Evolutionary conservation across 1,139 yeast species (phyloP).

Genomic region (Yamadazyma buinensis): DNA sequence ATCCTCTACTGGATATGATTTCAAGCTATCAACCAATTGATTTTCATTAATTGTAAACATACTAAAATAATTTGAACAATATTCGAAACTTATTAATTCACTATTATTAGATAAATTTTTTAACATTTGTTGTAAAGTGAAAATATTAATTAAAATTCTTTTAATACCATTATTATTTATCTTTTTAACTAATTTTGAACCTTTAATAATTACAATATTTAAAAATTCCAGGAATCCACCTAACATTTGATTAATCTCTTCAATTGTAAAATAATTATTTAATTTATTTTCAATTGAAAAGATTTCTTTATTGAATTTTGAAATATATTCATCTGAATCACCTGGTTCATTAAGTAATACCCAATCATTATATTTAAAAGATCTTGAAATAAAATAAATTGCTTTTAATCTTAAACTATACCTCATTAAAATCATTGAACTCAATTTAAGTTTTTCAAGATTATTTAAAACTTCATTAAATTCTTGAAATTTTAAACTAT

Average conservation of each 20-base stretch:
- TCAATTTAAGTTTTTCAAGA: slow-evolving; percentile 45
- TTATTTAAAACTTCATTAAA: slow-evolving; percentile 48
- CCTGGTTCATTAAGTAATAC: slow-evolving; percentile 49
- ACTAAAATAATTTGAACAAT: slow-evolving; percentile 57
- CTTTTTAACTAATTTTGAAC: slow-evolving; percentile 52
- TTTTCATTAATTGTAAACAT: slow-evolving; percentile 45
- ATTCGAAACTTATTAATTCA: slow-evolving; percentile 54
- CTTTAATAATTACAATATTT: slow-evolving; percentile 54
- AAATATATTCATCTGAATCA: slow-evolving; percentile 62
- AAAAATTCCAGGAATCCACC: slow-evolving; percentile 57
- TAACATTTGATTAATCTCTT: slow-evolving; percentile 31
- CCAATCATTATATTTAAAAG: slow-evolving; percentile 41
- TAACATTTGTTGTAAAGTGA: slow-evolving; percentile 72
- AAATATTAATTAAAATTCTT: slow-evolving; percentile 63
- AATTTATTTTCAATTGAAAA: slow-evolving; percentile 46
- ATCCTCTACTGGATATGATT: slow-evolving; percentile 24
- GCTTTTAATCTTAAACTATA: slow-evolving; percentile 64
- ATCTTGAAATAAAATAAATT: slow-evolving; percentile 54
- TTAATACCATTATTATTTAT: slow-evolving; percentile 67
- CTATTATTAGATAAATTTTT: slow-evolving; percentile 59
- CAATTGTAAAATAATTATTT: slow-evolving; percentile 22
- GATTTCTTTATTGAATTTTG: slow-evolving; percentile 57
- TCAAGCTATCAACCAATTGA: slow-evolving; percentile 23
- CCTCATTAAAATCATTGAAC: slow-evolving; percentile 54
- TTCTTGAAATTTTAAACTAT: slow-evolving; percentile 31